These are phyloP conservation scores for Glycine soja DNA, from an alignment of 306 rosid genomes.

Conservation along the genomic window DNA sequence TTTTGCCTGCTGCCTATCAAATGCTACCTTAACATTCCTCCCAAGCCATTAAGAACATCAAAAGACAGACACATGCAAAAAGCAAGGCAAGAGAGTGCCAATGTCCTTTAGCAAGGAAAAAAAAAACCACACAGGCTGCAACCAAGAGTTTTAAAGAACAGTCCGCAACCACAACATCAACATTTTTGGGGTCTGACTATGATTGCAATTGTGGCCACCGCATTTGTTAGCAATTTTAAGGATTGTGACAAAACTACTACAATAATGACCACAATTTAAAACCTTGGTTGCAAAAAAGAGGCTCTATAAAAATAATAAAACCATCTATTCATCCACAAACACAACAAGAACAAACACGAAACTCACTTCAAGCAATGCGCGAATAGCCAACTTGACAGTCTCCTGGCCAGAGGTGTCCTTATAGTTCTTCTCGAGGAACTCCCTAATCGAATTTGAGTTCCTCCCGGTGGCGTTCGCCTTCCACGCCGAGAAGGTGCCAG, in stretches of 20 bases:
- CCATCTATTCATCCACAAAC: slow-evolving; percentile 20
- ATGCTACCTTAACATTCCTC: neutral
- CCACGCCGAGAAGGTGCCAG: slow-evolving; percentile 98
- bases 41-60: neutral
- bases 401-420: slow-evolving; percentile 92
- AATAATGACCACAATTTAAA: neutral
- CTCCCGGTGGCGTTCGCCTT: slow-evolving; percentile 96
- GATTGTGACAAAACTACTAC: neutral
- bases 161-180: neutral
- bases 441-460: slow-evolving; percentile 91
- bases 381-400: slow-evolving; percentile 88
- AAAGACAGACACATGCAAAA: neutral
- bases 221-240: neutral
- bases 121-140: too few species aligned
- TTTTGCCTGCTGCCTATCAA: neutral
- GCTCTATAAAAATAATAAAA: neutral
- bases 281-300: neutral
- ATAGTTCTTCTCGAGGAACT: slow-evolving; percentile 91
- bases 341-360: slow-evolving; percentile 12
- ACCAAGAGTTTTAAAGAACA: neutral
- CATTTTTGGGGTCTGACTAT: neutral
- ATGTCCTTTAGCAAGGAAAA: too few species aligned
- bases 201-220: neutral
- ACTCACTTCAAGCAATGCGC: slow-evolving; percentile 91
- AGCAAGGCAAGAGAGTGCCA: neutral